Base-by-base conservation (phyloP, 1,139 yeast genomes). In the Geotrichum siamense region DNA sequence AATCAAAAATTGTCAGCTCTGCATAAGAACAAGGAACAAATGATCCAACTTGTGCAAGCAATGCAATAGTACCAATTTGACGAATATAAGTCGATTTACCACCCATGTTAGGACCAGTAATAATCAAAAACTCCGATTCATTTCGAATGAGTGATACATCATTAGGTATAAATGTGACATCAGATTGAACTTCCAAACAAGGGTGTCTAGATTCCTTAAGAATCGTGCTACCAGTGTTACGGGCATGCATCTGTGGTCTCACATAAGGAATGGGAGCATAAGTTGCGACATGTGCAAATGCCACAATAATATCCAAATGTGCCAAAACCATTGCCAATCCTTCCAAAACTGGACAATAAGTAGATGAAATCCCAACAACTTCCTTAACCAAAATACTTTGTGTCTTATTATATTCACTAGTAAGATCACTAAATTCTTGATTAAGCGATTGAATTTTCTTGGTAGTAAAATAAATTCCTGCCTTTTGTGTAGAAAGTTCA, bases 61-160 rank as follows among this genome's bases (percentile, higher is more conserved):
- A 68, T 2, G 93, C 80, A 47, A 89, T 82, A 1, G 85, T 93
- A 9, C 97, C 98, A 43, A 86, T 73, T 56, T 91, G 96, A 51
- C 96, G 75, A 42, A 91, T 87, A 62, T 84, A 91, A 0, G 97
- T 89, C 1, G 96, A 86, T 62, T 91, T 91, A 58, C 97, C 97
- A 48, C 97, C 98, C 98, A 91, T 91, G 59, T 91, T 91, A 31
- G 98, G 98, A 16, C 98, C 98, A 0, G 98, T 91, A 27, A 91
- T 85, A 26, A 91, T 82, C 13, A 78, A 71, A 58, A 91, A 89
- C 45, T 83, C 85, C 15, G 78, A 70, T 9, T 63, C 63, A 5
- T 67, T 73, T 22, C 71, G 69, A 10, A 59, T 58, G 47, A 87
- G 67, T 12, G 67, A 60, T 2, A 85, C 82, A 57, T 91, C 96